Evolutionary conservation across 2,329 filamentous ascomycete species (phyloP).

Genomic region (Curvularia lunata): DNA sequence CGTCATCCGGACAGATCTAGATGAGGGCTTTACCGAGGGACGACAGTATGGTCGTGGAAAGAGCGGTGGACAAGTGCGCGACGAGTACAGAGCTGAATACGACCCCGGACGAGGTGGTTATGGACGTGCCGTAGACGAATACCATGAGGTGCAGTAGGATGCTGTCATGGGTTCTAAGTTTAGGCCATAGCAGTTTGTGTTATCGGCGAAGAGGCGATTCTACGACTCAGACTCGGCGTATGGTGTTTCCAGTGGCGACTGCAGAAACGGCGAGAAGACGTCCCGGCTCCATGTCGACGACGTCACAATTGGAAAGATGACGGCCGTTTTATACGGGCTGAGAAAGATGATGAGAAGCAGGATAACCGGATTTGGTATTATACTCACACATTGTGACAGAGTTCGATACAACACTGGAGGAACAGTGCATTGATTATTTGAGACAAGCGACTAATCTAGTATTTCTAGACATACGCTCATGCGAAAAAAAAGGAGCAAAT

Average conservation of each 20-base stretch:
- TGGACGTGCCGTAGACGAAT: constrained; percentile 67
- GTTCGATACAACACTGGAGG: constrained; percentile 22
- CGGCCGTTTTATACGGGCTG: background rate
- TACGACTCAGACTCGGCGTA: background rate
- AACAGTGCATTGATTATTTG: constrained; percentile 23
- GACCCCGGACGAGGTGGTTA: constrained; percentile 93
- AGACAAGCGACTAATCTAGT: constrained; percentile 2
- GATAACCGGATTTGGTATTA: background rate
- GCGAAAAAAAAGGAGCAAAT: constrained; percentile 1
- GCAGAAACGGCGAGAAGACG: background rate
- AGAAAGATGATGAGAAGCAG: background rate
- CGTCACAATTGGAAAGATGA: background rate
- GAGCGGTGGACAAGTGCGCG: constrained; percentile 93
- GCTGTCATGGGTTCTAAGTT: background rate
- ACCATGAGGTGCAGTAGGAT: constrained; percentile 33
- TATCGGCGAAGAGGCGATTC: background rate
- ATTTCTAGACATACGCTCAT: background rate
- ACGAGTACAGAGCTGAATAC: constrained; percentile 97
- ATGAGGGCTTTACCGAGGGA: constrained; percentile 94
- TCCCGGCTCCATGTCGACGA: background rate
- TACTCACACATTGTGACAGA: background rate
- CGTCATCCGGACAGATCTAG: constrained; percentile 92
- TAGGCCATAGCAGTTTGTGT: background rate
- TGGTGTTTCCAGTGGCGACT: background rate
- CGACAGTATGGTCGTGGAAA: constrained; percentile 95